Conservation (phyloP, 1,139 yeast species). For the Pichia sp. region DNA sequence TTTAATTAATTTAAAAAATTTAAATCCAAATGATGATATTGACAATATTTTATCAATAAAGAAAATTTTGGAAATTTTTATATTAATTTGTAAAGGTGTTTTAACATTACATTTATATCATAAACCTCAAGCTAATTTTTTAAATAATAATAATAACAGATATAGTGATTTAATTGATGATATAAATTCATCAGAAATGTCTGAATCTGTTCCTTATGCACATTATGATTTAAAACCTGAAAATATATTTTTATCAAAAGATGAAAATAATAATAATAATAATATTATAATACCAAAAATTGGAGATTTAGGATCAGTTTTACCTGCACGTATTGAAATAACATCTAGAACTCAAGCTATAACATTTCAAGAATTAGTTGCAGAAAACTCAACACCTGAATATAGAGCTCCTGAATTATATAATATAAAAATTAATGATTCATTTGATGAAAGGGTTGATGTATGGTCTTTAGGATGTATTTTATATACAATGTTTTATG, state of each 20-base stretch:
- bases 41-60: slow-evolving; percentile 48
- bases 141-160: slow-evolving; percentile 12
- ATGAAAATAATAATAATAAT: slow-evolving; percentile 34
- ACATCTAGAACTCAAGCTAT: slow-evolving; percentile 65
- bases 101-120: slow-evolving; percentile 69
- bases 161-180: neutral
- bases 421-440: slow-evolving; percentile 61
- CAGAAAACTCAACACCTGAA: slow-evolving; percentile 80
- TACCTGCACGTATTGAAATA: slow-evolving; percentile 52
- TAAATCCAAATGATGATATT: slow-evolving; percentile 30
- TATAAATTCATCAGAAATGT: slow-evolving; percentile 40
- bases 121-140: slow-evolving; percentile 4
- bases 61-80: slow-evolving; percentile 55
- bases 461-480: slow-evolving; percentile 91
- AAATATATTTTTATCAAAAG: slow-evolving; percentile 71
- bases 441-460: slow-evolving; percentile 68
- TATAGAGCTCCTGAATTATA: slow-evolving; percentile 87
- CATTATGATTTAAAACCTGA: slow-evolving; percentile 89
- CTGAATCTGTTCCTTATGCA: slow-evolving; percentile 64
- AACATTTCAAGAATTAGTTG: slow-evolving; percentile 71
- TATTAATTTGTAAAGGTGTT: slow-evolving; percentile 70
- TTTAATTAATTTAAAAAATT: slow-evolving; percentile 54
- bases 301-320: slow-evolving; percentile 79
- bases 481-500: slow-evolving; percentile 69
- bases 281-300: slow-evolving; percentile 49